A percentile compares a stretch with the other conserved stretches of the same genome.
Conservation (phyloP, 2,329 filamentous ascomycete species). For the Myrmaecium sp. region DNA sequence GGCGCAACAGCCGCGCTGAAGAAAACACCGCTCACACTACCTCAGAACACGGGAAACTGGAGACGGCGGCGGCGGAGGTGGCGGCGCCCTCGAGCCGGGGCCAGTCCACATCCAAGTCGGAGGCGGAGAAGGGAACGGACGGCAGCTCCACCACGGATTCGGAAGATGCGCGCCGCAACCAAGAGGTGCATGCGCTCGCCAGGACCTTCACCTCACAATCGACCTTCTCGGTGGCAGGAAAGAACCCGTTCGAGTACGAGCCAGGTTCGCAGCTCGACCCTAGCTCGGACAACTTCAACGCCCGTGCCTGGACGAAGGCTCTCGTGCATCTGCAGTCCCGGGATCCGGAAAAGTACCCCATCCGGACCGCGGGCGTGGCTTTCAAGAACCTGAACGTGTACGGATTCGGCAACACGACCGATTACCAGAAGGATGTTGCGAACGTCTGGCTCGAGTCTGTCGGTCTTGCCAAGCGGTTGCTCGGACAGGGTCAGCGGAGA, state of each 20-base stretch:
- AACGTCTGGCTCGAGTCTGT: slow-evolving; percentile 27
- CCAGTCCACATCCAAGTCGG: not conserved
- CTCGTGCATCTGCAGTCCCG: slow-evolving; percentile 29
- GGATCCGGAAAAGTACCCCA: slow-evolving; percentile 24
- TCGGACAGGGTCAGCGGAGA: slow-evolving; percentile 16
- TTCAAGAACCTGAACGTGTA: slow-evolving; percentile 31
- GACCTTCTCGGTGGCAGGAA: slow-evolving; percentile 19
- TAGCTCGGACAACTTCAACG: slow-evolving; percentile 28
- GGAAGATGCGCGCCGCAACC: slow-evolving; percentile 12
- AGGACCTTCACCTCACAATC: slow-evolving; percentile 24
- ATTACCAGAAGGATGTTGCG: slow-evolving; percentile 34
- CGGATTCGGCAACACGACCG: slow-evolving; percentile 30
- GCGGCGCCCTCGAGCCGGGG: not conserved
- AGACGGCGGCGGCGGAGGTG: not conserved
- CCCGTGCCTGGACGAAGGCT: slow-evolving; percentile 31
- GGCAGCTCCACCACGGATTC: slow-evolving; percentile 9
- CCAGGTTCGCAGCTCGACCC: slow-evolving; percentile 29
- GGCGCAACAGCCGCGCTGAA: slow-evolving; percentile 6
- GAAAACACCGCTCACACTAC: slow-evolving; percentile 1
- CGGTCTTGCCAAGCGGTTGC: slow-evolving; percentile 19
- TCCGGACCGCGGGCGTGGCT: slow-evolving; percentile 28
- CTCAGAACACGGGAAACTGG: slow-evolving; percentile 1
- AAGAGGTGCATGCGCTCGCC: slow-evolving; percentile 24
- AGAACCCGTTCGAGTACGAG: slow-evolving; percentile 22
- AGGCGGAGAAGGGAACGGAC: slow-evolving; percentile 12